These are phyloP conservation scores for Mortierella sp. DNA, from an alignment of 371 early-diverging fungal species.

Conservation along the genomic window DNA sequence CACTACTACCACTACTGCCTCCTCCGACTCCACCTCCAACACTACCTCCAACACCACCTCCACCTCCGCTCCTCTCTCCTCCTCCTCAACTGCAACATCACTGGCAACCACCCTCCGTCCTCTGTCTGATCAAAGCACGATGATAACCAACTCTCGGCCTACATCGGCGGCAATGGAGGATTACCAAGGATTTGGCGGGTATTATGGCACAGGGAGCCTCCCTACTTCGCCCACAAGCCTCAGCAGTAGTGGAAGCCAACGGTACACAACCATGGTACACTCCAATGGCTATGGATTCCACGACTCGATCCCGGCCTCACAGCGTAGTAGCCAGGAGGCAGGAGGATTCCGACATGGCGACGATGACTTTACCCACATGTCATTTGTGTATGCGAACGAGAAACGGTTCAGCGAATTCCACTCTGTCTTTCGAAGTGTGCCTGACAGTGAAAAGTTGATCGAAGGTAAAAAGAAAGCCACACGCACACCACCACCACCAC, in stretches of 20 bases:
- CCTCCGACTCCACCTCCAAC: slow-evolving; percentile 16
- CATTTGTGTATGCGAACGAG: slow-evolving; percentile 57
- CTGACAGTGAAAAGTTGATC: slow-evolving; percentile 72
- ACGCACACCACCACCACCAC: not conserved
- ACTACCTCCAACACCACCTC: not conserved
- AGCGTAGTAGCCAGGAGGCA: slow-evolving; percentile 8
- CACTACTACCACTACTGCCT: slow-evolving; percentile 20
- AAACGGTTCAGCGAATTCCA: slow-evolving; percentile 73
- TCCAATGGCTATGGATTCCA: not conserved
- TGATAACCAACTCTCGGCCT: not conserved
- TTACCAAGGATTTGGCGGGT: not conserved
- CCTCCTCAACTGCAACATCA: not conserved
- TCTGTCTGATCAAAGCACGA: not conserved
- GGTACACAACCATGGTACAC: not conserved
- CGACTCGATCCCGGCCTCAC: slow-evolving; percentile 3
- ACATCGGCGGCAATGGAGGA: slow-evolving; percentile 1
- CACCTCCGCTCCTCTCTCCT: too few species aligned
- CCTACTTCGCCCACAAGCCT: not conserved
- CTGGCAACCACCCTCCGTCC: not conserved
- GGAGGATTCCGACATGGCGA: slow-evolving; percentile 1
- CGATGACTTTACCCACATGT: slow-evolving; percentile 14
- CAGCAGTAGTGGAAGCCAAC: too few species aligned
- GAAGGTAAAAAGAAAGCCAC: slow-evolving; percentile 59
- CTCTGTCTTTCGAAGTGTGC: slow-evolving; percentile 70
- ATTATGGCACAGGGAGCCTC: too few species aligned